A percentile compares a stretch with the other conserved stretches of the same genome.
Evolutionary conservation across 1,284 basidiomycete species (phyloP).

Genomic region (Lentinus polychrous): DNA sequence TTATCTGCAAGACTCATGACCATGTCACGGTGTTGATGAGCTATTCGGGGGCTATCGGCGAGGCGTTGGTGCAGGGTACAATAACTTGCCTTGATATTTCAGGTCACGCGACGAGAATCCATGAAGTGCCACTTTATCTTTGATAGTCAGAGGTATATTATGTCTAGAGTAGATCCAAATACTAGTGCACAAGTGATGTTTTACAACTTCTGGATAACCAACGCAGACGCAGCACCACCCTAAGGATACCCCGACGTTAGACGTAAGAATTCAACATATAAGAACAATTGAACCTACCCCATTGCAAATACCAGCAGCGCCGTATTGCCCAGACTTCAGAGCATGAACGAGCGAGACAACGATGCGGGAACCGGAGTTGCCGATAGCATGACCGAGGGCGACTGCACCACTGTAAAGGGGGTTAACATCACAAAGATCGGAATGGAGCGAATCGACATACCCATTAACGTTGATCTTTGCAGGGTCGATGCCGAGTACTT

Average conservation of each 20-base stretch:
- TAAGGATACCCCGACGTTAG: constrained; percentile 24
- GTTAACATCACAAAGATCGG: neutral
- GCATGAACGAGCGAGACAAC: constrained; percentile 91
- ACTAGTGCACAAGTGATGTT: constrained; percentile 1
- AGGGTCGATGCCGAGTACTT: constrained; percentile 78
- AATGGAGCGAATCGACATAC: constrained; percentile 33
- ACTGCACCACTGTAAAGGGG: constrained; percentile 70
- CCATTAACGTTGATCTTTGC: constrained; percentile 92
- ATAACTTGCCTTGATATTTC: no score
- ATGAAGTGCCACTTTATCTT: no score
- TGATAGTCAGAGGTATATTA: no score
- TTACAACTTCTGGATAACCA: constrained; percentile 84
- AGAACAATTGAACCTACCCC: constrained; percentile 54
- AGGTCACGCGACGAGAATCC: no score
- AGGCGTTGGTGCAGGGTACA: no score
- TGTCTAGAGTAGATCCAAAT: neutral
- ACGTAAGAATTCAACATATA: constrained; percentile 3
- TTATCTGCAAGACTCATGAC: no score
- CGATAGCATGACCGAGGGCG: constrained; percentile 92
- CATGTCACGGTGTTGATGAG: no score
- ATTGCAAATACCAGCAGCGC: constrained; percentile 97
- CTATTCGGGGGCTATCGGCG: no score
- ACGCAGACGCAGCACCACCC: constrained; percentile 90
- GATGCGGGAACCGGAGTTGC: constrained; percentile 93
- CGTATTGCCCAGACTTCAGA: constrained; percentile 93